These are phyloP conservation scores for Curvularia sp. DNA, from an alignment of 2,329 filamentous ascomycete genomes.

Conservation along the genomic window DNA sequence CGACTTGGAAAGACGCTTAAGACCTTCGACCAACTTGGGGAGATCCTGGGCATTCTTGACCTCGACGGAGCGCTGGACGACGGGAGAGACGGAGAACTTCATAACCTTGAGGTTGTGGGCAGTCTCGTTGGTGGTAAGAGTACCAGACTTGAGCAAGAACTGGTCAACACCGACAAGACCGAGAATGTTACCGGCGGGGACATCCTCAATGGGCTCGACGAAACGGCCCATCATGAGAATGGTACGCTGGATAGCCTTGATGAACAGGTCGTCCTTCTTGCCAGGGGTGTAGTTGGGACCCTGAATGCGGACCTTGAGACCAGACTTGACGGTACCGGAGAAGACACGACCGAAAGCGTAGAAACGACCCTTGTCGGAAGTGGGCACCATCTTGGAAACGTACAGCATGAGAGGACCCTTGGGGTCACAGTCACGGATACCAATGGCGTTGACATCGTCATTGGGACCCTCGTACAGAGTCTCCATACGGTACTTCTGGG, in stretches of 20 bases:
- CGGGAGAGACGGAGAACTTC: constrained; percentile 99
- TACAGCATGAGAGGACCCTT: constrained; percentile 99
- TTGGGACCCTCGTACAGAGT: constrained; percentile 97
- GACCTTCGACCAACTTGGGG: constrained; percentile 99
- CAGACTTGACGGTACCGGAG: constrained; percentile 95
- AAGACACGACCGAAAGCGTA: constrained; percentile 99
- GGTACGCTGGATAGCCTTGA: constrained; percentile 99
- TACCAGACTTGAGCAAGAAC: constrained; percentile 99
- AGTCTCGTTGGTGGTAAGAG: constrained; percentile 93
- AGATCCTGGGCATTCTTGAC: constrained; percentile 99
- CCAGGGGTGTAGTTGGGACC: constrained; percentile 98
- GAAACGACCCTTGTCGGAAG: constrained; percentile 99
- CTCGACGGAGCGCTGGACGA: constrained; percentile 97
- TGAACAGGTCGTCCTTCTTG: constrained; percentile 98
- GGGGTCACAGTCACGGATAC: constrained; percentile 97
- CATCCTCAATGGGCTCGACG: constrained; percentile 98
- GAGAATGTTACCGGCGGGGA: constrained; percentile 99
- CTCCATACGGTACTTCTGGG: constrained; percentile 97
- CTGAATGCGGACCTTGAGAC: constrained; percentile 99
- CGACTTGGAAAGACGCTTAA: constrained; percentile 99
- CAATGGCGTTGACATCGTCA: constrained; percentile 91
- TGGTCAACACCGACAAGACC: constrained; percentile 99
- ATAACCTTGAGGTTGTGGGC: constrained; percentile 99
- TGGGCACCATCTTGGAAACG: constrained; percentile 99
- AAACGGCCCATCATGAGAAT: constrained; percentile 99